Base-by-base conservation (phyloP, 2,329 filamentous ascomycete genomes). In the Aspergillus pseudonomiae region DNA sequence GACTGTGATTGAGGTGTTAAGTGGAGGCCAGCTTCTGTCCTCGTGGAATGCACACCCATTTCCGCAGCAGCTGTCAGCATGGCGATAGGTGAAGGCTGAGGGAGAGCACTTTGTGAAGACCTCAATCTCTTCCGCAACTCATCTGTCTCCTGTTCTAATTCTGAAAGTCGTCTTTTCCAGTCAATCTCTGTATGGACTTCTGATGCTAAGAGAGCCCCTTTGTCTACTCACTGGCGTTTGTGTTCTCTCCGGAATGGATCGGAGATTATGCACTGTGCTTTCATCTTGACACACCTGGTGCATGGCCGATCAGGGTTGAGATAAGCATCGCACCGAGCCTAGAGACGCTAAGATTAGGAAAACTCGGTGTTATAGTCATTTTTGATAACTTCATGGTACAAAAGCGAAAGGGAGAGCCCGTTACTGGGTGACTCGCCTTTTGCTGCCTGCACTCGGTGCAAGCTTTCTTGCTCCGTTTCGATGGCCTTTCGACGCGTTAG, bases 381-480 rank as follows among this genome's bases (percentile, higher is more conserved):
- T 6, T 2, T 1, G 2, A 34, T 10, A 6, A 21, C 11, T 16
- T 12, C 21, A 14, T 32, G 3, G 6, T 10, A 11, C 6, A 53
- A 7, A 21, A 6, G 16, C 6, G 28, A 10, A 14, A 28, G 3
- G 4, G 26, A 4, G 46, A 50, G 4, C 14, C 30, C 19, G 4
- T 2, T 24, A 14, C 5, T 3, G 4, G 16, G 1, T 39, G 12
- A 41, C 32, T 16, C 12, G 11, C 78, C 74, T 81, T 81, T 66
- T 81, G 79, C 65, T 81, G 79, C 45, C 79, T 72, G 68, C 79
- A 81, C 67, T 80, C 77, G 2, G 78, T 80, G 63, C 79, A 81
- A 6, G 79, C 79, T 64, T 78, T 79, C 67, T 79, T 79, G 45
- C 72, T 71, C 63, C 73, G 64, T 60, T 73, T 76, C 43, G 71